Evolutionary conservation across 345 rosid genomes (phyloP).

Genomic region (Eucalyptus camaldulensis): DNA sequence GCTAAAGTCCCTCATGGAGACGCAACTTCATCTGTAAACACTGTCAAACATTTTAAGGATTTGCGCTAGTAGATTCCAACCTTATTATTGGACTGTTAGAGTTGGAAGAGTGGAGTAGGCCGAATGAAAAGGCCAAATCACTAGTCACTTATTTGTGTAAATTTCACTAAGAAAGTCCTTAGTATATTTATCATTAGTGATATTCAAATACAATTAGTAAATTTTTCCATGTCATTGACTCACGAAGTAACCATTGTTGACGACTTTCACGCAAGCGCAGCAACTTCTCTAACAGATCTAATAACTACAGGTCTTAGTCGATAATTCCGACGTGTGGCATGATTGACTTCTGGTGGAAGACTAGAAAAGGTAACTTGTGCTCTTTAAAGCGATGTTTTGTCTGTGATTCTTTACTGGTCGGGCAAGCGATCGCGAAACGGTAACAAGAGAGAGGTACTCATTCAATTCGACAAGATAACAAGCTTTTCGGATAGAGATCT

Average conservation of each 20-base stretch:
- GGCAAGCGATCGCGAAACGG: background rate
- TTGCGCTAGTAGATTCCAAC: background rate
- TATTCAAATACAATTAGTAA: background rate
- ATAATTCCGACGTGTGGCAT: background rate
- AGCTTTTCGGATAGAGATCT: background rate
- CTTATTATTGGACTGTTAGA: background rate
- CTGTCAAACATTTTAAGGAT: background rate
- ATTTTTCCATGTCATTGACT: background rate
- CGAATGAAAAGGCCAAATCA: background rate
- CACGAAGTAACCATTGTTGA: background rate
- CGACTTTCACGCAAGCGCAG: background rate
- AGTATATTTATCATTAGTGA: background rate
- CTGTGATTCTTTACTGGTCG: background rate
- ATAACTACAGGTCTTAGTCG: background rate
- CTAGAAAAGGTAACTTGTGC: background rate
- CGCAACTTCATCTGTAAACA: background rate
- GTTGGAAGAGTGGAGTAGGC: background rate
- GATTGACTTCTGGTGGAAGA: background rate
- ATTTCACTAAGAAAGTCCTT: background rate
- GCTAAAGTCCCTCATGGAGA: background rate
- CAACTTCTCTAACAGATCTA: background rate
- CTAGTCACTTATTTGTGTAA: background rate
- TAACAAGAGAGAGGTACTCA: background rate
- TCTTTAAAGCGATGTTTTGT: background rate
- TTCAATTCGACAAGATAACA: background rate